Conservation (phyloP, 495 filamentous ascomycete species). For the Aspergillus wentii region DNA sequence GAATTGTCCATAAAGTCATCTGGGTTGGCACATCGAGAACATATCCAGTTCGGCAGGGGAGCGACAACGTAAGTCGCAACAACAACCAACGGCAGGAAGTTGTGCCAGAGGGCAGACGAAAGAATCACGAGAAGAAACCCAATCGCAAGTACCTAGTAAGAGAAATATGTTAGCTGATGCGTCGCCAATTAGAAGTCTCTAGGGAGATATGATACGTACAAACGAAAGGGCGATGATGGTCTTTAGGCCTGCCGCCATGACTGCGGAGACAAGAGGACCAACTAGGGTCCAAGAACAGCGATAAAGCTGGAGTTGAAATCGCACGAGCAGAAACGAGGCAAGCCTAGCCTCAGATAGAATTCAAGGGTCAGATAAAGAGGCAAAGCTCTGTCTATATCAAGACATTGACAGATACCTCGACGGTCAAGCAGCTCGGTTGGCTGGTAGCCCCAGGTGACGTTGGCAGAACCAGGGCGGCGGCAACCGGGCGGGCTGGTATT, state of each 20-base stretch:
- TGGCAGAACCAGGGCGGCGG: slow-evolving; percentile 21
- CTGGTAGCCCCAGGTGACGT: slow-evolving; percentile 26
- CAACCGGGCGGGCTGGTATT: slow-evolving; percentile 23
- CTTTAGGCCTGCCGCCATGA: slow-evolving; percentile 88
- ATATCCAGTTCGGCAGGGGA: slow-evolving; percentile 94
- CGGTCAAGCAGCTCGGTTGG: slow-evolving; percentile 10
- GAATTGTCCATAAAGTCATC: slow-evolving; percentile 93
- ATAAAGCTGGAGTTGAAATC: slow-evolving; percentile 1
- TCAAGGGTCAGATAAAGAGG: not conserved
- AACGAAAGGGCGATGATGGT: slow-evolving; percentile 99
- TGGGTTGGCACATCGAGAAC: slow-evolving; percentile 78
- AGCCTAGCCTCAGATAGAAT: not conserved
- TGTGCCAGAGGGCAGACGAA: slow-evolving; percentile 87
- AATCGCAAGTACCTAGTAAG: slow-evolving; percentile 78
- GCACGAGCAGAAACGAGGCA: slow-evolving; percentile 1
- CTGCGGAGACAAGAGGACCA: slow-evolving; percentile 26
- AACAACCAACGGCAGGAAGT: slow-evolving; percentile 89
- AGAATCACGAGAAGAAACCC: slow-evolving; percentile 99
- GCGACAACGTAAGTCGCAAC: slow-evolving; percentile 94
- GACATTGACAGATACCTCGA: slow-evolving; percentile 2
- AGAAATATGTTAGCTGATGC: slow-evolving; percentile 9
- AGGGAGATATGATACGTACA: slow-evolving; percentile 48
- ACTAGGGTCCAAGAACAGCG: not conserved
- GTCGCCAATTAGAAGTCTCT: not conserved
- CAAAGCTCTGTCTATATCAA: slow-evolving; percentile 4